These are phyloP conservation scores for Puccinia triticina DNA, from an alignment of 1,284 basidiomycete species.

Conservation along the genomic window DNA sequence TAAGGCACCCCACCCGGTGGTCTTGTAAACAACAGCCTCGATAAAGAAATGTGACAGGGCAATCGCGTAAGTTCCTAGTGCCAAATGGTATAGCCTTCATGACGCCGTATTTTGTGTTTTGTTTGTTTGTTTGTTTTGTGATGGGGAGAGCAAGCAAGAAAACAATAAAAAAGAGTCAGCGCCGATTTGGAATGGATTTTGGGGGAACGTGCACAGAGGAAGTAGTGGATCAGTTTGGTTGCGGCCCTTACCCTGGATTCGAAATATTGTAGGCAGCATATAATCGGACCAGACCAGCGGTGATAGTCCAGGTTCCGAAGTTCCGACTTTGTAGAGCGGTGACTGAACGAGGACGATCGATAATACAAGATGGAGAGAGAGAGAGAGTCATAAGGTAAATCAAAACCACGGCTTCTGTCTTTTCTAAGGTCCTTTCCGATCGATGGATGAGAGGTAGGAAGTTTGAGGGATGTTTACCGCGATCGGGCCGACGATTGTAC, in stretches of 20 bases:
- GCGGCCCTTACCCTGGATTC: conserved; percentile 71
- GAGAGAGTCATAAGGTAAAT: background rate
- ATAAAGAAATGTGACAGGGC: conserved; percentile 86
- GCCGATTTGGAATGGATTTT: background rate
- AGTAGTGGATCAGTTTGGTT: background rate
- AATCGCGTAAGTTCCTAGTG: conserved; percentile 81
- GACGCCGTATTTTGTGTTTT: background rate
- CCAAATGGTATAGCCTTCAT: conserved; percentile 82
- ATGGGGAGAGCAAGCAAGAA: background rate
- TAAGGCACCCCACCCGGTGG: conserved; percentile 65
- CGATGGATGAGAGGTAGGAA: conserved; percentile 10
- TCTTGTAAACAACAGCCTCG: conserved; percentile 81
- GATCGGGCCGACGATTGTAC: conserved; percentile 66
- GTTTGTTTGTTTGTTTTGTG: conserved; percentile 13
- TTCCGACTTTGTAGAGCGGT: conserved; percentile 80
- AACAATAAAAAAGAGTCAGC: conserved; percentile 28
- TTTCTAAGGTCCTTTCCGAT: no score
- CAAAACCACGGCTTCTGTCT: background rate
- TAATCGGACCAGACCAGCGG: conserved; percentile 74
- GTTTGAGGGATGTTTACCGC: no score
- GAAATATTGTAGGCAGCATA: conserved; percentile 86
- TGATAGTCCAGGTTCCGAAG: conserved; percentile 84
- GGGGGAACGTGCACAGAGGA: background rate
- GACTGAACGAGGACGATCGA: conserved; percentile 65
- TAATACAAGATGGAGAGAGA: background rate